Evolutionary conservation across 345 rosid species (phyloP).

Genomic region (Sonneratia alba): DNA sequence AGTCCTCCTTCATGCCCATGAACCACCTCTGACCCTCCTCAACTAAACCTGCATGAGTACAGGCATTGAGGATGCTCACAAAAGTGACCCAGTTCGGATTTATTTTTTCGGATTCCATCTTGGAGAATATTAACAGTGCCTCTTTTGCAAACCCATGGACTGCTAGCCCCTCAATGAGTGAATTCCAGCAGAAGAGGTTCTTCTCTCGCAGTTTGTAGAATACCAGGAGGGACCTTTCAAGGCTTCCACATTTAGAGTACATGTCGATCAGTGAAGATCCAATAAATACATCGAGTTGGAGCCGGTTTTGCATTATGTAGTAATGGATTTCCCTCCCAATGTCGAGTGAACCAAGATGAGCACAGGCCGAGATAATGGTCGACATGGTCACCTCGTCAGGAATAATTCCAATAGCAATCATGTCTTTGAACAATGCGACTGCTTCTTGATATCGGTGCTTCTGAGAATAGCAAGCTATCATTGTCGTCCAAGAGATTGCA

Average conservation of each 20-base stretch:
- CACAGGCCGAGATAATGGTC: conserved; percentile 70
- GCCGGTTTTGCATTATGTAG: conserved; percentile 35
- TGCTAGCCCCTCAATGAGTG: conserved; percentile 70
- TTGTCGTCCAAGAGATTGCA: conserved; percentile 65
- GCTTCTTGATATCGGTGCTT: conserved; percentile 56
- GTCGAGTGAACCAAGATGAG: conserved; percentile 67
- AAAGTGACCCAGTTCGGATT: conserved; percentile 66
- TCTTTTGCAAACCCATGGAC: conserved; percentile 54
- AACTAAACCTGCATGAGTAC: conserved; percentile 71
- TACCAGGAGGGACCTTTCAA: conserved; percentile 48
- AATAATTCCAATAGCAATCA: conserved; percentile 32
- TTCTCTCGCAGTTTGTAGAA: conserved; percentile 59
- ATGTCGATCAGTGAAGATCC: conserved; percentile 78
- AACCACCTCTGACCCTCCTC: conserved; percentile 53
- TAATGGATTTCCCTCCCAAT: conserved; percentile 56
- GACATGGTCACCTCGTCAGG: conserved; percentile 71
- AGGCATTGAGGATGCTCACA: conserved; percentile 62
- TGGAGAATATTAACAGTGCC: conserved; percentile 49
- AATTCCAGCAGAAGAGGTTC: conserved; percentile 77
- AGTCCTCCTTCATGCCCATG: conserved; percentile 39
- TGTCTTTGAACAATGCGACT: conserved; percentile 39
- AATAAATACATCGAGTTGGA: conserved; percentile 58
- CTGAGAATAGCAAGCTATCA: conserved; percentile 62
- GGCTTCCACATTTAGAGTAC: conserved; percentile 78
- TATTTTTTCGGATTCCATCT: conserved; percentile 46